These are phyloP conservation scores for Fusarium udum DNA, from an alignment of 2,329 filamentous ascomycete species.

Conservation along the genomic window DNA sequence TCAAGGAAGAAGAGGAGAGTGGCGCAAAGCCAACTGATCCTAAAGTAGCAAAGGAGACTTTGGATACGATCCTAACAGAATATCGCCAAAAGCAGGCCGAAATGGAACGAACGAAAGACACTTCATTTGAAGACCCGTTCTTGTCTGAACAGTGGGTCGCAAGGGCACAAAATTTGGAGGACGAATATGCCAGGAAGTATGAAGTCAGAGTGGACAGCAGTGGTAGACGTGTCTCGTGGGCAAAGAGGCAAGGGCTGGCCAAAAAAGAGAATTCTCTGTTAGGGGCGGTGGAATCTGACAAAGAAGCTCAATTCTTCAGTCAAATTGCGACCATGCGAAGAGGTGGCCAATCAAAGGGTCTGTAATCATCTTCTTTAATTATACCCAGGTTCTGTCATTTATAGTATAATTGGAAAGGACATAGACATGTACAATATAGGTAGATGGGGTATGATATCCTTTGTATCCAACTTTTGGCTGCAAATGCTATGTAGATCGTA, in stretches of 20 bases:
- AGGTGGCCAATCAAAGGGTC: neutral
- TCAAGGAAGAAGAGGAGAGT: conserved; percentile 35
- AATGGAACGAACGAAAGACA: neutral
- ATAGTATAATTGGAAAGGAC: conserved; percentile 3
- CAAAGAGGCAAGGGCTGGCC: neutral
- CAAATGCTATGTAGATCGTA: neutral
- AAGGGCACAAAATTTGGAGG: neutral
- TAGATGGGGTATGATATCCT: neutral
- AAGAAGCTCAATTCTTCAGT: neutral
- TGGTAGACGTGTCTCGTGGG: neutral
- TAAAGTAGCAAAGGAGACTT: conserved; percentile 4
- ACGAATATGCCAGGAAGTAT: neutral
- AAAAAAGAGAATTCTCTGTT: neutral
- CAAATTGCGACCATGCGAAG: neutral
- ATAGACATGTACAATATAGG: neutral
- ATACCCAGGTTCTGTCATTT: conserved; percentile 14
- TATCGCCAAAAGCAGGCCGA: conserved; percentile 12
- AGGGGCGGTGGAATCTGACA: neutral
- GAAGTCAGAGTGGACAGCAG: neutral
- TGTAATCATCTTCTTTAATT: neutral
- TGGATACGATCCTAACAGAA: conserved; percentile 18
- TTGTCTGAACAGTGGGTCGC: conserved; percentile 4
- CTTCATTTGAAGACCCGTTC: conserved; percentile 22
- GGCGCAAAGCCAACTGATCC: neutral
- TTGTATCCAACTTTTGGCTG: conserved; percentile 22